These are phyloP conservation scores for Carex littledalei DNA, from an alignment of 176 grass and related monocot genomes.

Conservation along the genomic window DNA sequence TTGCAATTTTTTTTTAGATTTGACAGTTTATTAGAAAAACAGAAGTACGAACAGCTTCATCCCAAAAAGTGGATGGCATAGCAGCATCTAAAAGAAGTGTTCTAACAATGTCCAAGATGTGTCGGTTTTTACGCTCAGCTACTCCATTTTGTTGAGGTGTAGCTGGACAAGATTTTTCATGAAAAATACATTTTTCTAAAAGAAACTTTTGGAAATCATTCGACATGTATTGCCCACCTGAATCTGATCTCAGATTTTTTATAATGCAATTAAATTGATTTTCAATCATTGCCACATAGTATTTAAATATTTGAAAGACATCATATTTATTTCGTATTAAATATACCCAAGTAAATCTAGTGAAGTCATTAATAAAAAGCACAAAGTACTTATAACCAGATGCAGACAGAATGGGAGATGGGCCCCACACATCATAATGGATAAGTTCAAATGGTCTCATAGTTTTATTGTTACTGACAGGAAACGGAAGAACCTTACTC, in stretches of 20 bases:
- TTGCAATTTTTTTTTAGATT: neutral
- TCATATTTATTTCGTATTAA: neutral
- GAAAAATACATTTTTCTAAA: too few species aligned
- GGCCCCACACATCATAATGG: neutral
- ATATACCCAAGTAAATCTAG: neutral
- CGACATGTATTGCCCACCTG: too few species aligned
- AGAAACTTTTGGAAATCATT: too few species aligned
- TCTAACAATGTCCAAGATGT: too few species aligned
- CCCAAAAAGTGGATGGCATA: too few species aligned
- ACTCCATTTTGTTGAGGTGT: neutral
- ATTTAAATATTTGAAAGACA: neutral
- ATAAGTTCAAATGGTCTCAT: neutral
- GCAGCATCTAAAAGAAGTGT: too few species aligned
- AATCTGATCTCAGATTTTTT: too few species aligned
- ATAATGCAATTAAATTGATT: too few species aligned
- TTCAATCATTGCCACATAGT: too few species aligned
- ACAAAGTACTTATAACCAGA: neutral
- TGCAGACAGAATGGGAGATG: neutral
- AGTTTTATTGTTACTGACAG: neutral
- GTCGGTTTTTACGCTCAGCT: too few species aligned
- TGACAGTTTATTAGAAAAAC: neutral
- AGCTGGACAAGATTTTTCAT: too few species aligned
- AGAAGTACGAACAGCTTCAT: too few species aligned
- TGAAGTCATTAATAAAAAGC: neutral
- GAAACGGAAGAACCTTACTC: neutral